phyloP scores from a whole-genome alignment of 2,329 filamentous ascomycete species.

The Amauroascus niger region DNA sequence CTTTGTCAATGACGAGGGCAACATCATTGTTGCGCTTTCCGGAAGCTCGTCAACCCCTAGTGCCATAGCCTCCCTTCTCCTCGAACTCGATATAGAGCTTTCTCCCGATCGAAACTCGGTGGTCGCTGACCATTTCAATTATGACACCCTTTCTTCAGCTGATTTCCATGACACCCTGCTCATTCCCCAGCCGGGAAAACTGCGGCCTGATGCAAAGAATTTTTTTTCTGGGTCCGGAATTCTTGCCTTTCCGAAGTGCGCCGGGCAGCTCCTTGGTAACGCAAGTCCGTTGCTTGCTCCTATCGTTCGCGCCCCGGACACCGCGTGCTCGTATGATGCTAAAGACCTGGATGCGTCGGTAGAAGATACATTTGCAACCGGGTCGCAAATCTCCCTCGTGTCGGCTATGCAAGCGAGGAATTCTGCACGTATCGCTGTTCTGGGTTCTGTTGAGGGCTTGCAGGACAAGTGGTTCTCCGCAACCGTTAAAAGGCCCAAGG shows the following conservation, averaged over 20 bases:
- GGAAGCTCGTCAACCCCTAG: slow-evolving; percentile 59
- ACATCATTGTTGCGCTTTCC: slow-evolving; percentile 78
- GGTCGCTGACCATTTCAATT: slow-evolving; percentile 93
- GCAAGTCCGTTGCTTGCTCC: slow-evolving; percentile 66
- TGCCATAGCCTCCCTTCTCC: slow-evolving; percentile 65
- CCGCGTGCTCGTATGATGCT: slow-evolving; percentile 87
- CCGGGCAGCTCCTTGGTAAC: slow-evolving; percentile 73
- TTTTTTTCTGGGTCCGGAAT: slow-evolving; percentile 63
- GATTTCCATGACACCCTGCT: slow-evolving; percentile 86
- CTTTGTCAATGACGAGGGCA: slow-evolving; percentile 84
- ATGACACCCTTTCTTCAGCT: slow-evolving; percentile 63
- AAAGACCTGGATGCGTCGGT: slow-evolving; percentile 67
- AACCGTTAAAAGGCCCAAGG: slow-evolving; percentile 51
- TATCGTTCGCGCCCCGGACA: slow-evolving; percentile 69
- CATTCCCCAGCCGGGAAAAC: slow-evolving; percentile 55
- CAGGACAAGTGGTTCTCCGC: slow-evolving; percentile 83
- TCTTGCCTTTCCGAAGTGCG: slow-evolving; percentile 70
- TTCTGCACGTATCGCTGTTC: slow-evolving; percentile 75
- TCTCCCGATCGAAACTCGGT: slow-evolving; percentile 73
- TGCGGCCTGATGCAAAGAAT: slow-evolving; percentile 61
- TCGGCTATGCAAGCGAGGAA: slow-evolving; percentile 84
- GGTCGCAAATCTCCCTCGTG: slow-evolving; percentile 73
- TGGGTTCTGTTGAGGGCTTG: slow-evolving; percentile 79
- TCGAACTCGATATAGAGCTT: slow-evolving; percentile 82
- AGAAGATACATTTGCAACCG: slow-evolving; percentile 77